These are phyloP conservation scores for Sporopachydermia lactativora DNA, from an alignment of 805 yeast genomes.

Conservation along the genomic window DNA sequence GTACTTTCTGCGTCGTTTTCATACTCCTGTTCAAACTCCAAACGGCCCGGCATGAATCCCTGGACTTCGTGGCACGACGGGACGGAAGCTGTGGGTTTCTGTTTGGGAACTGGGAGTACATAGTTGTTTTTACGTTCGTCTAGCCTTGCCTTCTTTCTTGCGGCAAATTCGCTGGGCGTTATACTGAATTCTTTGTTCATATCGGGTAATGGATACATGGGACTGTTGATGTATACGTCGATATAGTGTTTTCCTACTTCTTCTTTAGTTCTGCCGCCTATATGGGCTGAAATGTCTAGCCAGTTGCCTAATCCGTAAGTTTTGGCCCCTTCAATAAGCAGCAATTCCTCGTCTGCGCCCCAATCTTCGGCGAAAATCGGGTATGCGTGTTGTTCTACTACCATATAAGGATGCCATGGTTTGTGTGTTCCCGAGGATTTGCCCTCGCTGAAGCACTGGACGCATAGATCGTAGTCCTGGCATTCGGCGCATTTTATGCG, in stretches of 20 bases:
- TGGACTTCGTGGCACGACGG: slow-evolving; percentile 96
- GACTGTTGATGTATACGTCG: slow-evolving; percentile 51
- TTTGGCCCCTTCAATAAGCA: slow-evolving; percentile 84
- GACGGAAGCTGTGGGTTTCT: slow-evolving; percentile 80
- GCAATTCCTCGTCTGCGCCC: slow-evolving; percentile 97
- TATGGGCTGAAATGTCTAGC: slow-evolving; percentile 96
- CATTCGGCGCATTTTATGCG: slow-evolving; percentile 88
- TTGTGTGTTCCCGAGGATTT: slow-evolving; percentile 68
- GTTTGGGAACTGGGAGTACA: slow-evolving; percentile 71
- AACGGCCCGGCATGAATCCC: slow-evolving; percentile 97
- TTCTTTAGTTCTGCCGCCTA: slow-evolving; percentile 83
- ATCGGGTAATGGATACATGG: slow-evolving; percentile 79
- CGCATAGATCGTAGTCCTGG: slow-evolving; percentile 91
- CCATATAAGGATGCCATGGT: slow-evolving; percentile 87
- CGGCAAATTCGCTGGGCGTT: slow-evolving; percentile 54
- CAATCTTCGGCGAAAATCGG: slow-evolving; percentile 84
- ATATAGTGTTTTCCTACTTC: slow-evolving; percentile 82
- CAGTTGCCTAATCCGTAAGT: slow-evolving; percentile 89
- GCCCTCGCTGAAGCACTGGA: slow-evolving; percentile 90
- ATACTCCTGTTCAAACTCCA: slow-evolving; percentile 91
- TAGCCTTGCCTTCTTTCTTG: slow-evolving; percentile 51
- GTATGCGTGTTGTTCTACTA: slow-evolving; percentile 87
- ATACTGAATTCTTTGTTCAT: slow-evolving; percentile 56
- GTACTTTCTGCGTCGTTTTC: slow-evolving; percentile 95
- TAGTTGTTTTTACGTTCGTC: slow-evolving; percentile 39